Evolutionary conservation across 2,329 filamentous ascomycete genomes (phyloP).

Genomic region (Verticillium alfalfae): DNA sequence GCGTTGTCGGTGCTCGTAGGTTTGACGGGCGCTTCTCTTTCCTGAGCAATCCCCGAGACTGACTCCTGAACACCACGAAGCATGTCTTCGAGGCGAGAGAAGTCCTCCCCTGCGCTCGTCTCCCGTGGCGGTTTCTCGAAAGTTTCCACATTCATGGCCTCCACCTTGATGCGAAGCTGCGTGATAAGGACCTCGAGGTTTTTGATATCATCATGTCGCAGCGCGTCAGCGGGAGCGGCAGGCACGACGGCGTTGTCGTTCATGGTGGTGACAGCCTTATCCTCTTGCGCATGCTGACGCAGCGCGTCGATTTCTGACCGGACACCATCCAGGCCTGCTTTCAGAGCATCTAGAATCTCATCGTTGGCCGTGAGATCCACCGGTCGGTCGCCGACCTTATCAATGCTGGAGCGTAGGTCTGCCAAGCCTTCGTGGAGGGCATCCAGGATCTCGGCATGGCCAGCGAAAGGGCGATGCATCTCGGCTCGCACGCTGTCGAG

Average conservation of each 20-base stretch:
- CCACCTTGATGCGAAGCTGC: conserved; percentile 78
- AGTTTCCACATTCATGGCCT: conserved; percentile 50
- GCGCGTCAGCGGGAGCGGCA: conserved; percentile 44
- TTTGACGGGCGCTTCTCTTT: conserved; percentile 11
- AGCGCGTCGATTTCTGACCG: conserved; percentile 74
- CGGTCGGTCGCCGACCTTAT: conserved; percentile 72
- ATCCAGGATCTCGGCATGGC: conserved; percentile 84
- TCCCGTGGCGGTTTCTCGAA: conserved; percentile 10
- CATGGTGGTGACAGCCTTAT: conserved; percentile 45
- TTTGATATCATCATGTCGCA: conserved; percentile 71
- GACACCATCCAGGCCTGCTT: conserved; percentile 71
- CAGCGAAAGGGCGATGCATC: conserved; percentile 59
- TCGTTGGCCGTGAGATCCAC: conserved; percentile 78
- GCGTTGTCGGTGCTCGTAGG: conserved; percentile 39
- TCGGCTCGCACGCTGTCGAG: conserved; percentile 72
- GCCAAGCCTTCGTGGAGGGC: conserved; percentile 84
- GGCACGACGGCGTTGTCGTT: conserved; percentile 46
- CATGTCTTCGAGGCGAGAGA: conserved; percentile 50
- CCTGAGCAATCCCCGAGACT: conserved; percentile 25
- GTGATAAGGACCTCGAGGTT: conserved; percentile 79
- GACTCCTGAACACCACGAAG: conserved; percentile 38
- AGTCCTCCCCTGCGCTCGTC: conserved; percentile 24
- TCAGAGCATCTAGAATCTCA: conserved; percentile 84
- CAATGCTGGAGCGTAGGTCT: conserved; percentile 70
- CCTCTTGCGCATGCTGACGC: conserved; percentile 48